Base-by-base conservation (phyloP, 768 basidiomycete species). In the Tulasnella sp. region DNA sequence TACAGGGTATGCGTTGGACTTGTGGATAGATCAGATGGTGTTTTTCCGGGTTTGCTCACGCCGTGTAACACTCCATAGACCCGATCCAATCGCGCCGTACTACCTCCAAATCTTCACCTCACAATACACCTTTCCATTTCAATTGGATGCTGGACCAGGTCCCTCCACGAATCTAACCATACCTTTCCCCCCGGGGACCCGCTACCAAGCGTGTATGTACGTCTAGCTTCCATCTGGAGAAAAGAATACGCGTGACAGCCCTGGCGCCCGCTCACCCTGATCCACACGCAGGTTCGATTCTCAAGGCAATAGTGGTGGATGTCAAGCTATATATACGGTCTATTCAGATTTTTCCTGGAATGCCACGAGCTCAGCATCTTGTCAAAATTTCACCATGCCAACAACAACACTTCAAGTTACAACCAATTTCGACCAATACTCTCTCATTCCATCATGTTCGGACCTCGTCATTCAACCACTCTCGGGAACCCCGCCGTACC, bases 121-220 rank as follows among this genome's bases (percentile, higher is more conserved):
- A 26, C n/a, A 42, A 19, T 51, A 51, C 42, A 44, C 41, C 26
- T 41, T 53, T 47, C 59, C 59, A 30, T 43, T 51, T 43, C 38
- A 29, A 9, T 11, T 60, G 21, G 23, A 29, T 13, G 49, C 51
- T 8, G 59, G 59, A n/a, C 42, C n/a, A 9, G 59, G 59, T n/a
- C 17, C 42, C 17, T 34, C 59, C 23, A 43, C 34, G 2, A 53
- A 60, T 44, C 30, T 60, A 24, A 51, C 59, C 21, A 43, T 60
- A 19, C 59, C 59, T 2, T 60, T 58, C 23, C 34, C 59, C n/a
- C 50, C 50, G 19, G 51, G 41, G 15, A 60, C 59, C 30, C 59
- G 52, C 19, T 60, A 60, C 19, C 59, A 60, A 38, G 41, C 52
- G 15, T 60, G 59, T 50, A 60, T 60, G 59, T 60, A 8, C 24